Conservation (phyloP, 2,329 filamentous ascomycete species). For the Botryotinia narcissicola region DNA sequence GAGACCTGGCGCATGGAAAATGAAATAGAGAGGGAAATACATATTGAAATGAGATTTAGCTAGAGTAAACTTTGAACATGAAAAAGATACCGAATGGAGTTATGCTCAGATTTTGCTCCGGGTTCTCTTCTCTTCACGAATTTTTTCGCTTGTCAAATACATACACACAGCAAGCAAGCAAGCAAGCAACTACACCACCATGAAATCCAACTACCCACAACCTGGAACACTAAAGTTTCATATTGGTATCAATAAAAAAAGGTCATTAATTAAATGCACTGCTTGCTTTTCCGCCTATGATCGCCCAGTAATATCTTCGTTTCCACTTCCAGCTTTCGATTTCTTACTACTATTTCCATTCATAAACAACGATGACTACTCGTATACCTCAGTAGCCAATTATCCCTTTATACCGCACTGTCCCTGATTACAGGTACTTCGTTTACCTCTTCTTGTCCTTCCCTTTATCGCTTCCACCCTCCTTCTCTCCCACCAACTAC, state of each 20-base stretch:
- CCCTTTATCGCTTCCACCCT: not conserved
- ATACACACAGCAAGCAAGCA: too few species aligned
- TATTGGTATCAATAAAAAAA: not conserved
- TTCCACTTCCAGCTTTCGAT: not conserved
- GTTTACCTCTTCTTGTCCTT: not conserved
- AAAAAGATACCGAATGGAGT: too few species aligned
- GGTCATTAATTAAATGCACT: not conserved
- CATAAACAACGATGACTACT: not conserved
- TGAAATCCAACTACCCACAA: not conserved
- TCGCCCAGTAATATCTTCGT: too few species aligned
- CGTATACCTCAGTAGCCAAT: not conserved
- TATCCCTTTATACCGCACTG: not conserved
- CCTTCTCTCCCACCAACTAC: conserved; percentile 29
- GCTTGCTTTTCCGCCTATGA: not conserved
- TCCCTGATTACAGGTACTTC: not conserved
- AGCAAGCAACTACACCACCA: not conserved
- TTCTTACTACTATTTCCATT: too few species aligned
- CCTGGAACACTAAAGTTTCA: not conserved
- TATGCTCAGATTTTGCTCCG: too few species aligned
- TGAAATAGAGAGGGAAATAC: too few species aligned
- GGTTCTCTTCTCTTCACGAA: too few species aligned
- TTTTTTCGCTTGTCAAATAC: too few species aligned
- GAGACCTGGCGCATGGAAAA: too few species aligned
- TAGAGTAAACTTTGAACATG: accelerated
- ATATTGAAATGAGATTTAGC: too few species aligned